Evolutionary conservation across 768 basidiomycete species (phyloP), one percentile per base, ranked within the genome.

Genomic region (Sporobolomyces phaffii): DNA sequence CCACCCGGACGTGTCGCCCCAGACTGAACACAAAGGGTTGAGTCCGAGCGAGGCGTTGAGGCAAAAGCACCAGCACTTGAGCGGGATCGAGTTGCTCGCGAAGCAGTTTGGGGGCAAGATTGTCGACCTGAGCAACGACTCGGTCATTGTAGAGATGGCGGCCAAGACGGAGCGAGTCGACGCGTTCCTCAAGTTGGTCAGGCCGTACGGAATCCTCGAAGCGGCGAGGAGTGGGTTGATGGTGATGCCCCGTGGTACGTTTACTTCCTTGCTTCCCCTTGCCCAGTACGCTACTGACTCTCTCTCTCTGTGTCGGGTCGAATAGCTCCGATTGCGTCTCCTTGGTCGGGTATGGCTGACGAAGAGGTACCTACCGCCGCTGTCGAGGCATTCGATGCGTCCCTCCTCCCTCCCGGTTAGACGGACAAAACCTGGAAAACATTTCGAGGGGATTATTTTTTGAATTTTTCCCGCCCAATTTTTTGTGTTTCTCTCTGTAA

Each of bases 191-290:
- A 86, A 82, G 69, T 79, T 99, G 48, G 80, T 98, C 73, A 88
- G 92, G 77, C 93, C 94, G 13, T 99, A 93, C 73, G 96, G 96
- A 41, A 85, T 99, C 60, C 83, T 99, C 59, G 96, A 99, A 80
- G 88, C 91, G 33, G 93, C 96, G 26, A 81, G 96, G 61, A 92
- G 91, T 38, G 94, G 93, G 76, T 80, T 90, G 43, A 99, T 99
- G 94, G 93, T 90, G 9, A 96, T 99, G 89, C 96, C 96, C 6
- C 85, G 96, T 22, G 69, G 69, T 71, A 40, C 40, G 15, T 10
- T 15, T 7, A 0, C 26, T 38, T 34, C 1, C 22, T 7, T 34
- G 3, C 54, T 18, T 11, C 2, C 38, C 31, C 34, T 13, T 48
- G 20, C 20, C 31, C 20, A 43, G 20, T 40, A 15, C 8, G 15